Evolutionary conservation across 2,329 filamentous ascomycete species (phyloP), one percentile per base, ranked within the genome.

Genomic region (Talaromyces sp.): DNA sequence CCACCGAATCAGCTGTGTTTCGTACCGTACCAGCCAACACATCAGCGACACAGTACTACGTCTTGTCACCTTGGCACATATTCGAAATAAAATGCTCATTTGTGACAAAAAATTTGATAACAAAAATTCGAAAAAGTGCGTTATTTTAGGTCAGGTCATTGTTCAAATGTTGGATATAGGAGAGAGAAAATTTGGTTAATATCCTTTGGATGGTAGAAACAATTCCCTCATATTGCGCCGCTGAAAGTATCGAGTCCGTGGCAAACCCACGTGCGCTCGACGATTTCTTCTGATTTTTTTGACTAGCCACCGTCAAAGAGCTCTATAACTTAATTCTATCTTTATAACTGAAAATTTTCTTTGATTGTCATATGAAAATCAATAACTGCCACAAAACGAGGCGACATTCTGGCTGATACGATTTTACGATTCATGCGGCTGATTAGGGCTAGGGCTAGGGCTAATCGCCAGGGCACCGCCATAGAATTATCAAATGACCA

Each of bases 191-290:
- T 43, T 22, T 31, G 56, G 43, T 61, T 47, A 36, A 36, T 22
- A 59, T 59, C 31, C 3, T n/a, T 49, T 47, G 59, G 45, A 13
- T 61, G 59, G 59, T 38, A 36, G 29, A 61, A 51, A 61, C 47
- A 61, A 61, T 61, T 61, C 43, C 59, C 59, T 51, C 59, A 61
- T 51, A 49, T 2, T 47, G 27, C 53, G 31, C n/a, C 53, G 19
- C 29, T 4, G 1, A 25, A 56, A 56, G 29, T 34, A 54, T 29
- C 17, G 8, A 54, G 2, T 54, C 27, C 5, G 47, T 54, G 29
- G 29, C 53, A 36, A 36, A 36, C n/a, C 53, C 53, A 25, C 31
- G 53, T 56, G 53, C 19, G 10, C 19, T 38, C 11, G 10, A 22
- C 11, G n/a, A 6, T 34, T 13, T 13, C 2, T 51, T 29, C 2